Evolutionary conservation across 768 basidiomycete genomes (phyloP).

Genomic region (Boletus rubescentipes): DNA sequence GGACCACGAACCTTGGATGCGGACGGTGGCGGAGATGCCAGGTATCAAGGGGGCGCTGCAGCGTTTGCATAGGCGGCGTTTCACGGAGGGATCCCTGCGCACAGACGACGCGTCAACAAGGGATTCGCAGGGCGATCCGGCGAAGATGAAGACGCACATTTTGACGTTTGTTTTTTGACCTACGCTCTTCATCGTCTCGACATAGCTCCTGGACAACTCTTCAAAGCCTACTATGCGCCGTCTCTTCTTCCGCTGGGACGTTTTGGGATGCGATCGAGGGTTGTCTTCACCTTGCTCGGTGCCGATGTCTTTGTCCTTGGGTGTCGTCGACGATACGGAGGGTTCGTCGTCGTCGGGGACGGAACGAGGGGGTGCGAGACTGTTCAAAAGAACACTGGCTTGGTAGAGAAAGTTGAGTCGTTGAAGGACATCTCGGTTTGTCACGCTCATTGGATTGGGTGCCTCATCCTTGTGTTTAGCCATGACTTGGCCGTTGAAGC

Average conservation of each 20-base stretch:
- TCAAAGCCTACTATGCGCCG: slow-evolving; percentile 33
- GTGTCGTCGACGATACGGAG: not conserved
- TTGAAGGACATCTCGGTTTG: slow-evolving; percentile 77
- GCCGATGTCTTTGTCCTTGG: not conserved
- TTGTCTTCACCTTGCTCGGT: not conserved
- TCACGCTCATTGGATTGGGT: slow-evolving; percentile 56
- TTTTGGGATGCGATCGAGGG: not conserved
- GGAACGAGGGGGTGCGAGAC: slow-evolving; percentile 25
- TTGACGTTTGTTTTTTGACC: slow-evolving; percentile 76
- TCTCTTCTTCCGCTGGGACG: slow-evolving; percentile 15
- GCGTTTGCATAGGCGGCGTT: slow-evolving; percentile 72
- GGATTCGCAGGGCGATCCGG: too few relatives aligned
- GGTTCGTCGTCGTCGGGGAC: not conserved
- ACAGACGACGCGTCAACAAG: not conserved
- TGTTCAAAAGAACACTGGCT: slow-evolving; percentile 63
- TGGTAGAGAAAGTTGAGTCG: slow-evolving; percentile 86
- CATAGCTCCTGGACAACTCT: slow-evolving; percentile 65
- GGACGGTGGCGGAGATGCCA: slow-evolving; percentile 62
- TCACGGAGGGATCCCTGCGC: slow-evolving; percentile 76
- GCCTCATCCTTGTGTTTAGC: slow-evolving; percentile 61
- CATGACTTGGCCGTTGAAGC: slow-evolving; percentile 42
- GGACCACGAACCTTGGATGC: slow-evolving; percentile 55
- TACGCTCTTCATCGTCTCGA: slow-evolving; percentile 64
- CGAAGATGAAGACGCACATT: slow-evolving; percentile 47
- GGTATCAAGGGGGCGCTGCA: slow-evolving; percentile 68